Percentiles rank a stretch among this genome's conserved stretches.
phyloP scores from a whole-genome alignment of 441 rosid species.

The Gossypium aridum region DNA sequence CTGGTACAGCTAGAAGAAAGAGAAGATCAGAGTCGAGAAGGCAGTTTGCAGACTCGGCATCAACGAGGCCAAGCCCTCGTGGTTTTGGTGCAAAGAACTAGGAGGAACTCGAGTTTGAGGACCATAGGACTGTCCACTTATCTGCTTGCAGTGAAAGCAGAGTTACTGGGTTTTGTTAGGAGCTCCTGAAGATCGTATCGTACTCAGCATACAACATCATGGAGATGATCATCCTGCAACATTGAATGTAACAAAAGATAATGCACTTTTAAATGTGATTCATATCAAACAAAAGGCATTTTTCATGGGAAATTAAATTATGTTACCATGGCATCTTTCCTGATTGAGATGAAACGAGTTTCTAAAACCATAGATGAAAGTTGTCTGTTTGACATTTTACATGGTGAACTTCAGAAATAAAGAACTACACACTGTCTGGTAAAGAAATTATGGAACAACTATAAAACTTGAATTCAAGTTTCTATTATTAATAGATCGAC shows the following conservation, averaged over 20 bases:
- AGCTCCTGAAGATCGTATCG: not conserved
- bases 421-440: not conserved
- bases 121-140: not conserved
- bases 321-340: not conserved
- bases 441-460: not conserved
- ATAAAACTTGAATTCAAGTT: not conserved
- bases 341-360: not conserved
- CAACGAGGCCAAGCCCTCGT: conserved; percentile 69
- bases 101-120: conserved; percentile 19
- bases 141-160: not conserved
- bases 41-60: conserved; percentile 47
- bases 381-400: not conserved
- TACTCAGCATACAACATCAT: not conserved
- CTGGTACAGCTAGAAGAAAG: conserved; percentile 86
- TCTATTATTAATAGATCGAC: not conserved
- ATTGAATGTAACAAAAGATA: not conserved
- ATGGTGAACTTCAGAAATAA: not conserved
- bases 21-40: conserved; percentile 57
- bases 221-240: not conserved
- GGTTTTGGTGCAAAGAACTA: conserved; percentile 67
- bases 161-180: not conserved
- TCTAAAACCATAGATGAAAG: no score
- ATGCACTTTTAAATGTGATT: not conserved
- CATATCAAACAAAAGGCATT: not conserved
- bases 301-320: not conserved